These are phyloP conservation scores for Fomitopsis schrenkii DNA, from an alignment of 1,284 basidiomycete species.

Conservation along the genomic window DNA sequence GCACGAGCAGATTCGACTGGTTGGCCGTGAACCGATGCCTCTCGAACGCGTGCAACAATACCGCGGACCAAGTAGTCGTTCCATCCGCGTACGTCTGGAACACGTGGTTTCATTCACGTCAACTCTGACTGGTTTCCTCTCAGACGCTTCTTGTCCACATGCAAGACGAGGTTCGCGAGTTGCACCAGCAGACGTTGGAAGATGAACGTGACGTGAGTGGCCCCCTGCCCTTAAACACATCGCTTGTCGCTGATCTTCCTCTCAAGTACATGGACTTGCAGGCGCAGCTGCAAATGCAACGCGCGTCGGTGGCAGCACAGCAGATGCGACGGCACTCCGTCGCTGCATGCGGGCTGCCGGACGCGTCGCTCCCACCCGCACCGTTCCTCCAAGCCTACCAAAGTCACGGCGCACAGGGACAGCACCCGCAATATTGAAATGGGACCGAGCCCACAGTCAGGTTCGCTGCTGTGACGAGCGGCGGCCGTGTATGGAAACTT, in stretches of 20 bases:
- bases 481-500: neutral
- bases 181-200: conserved; percentile 41
- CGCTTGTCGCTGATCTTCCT: neutral
- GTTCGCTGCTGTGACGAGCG: neutral
- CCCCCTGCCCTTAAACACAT: neutral
- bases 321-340: conserved; percentile 15
- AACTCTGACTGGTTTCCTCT: neutral
- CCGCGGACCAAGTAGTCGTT: conserved; percentile 55
- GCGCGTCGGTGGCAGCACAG: conserved; percentile 8
- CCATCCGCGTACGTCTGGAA: conserved; percentile 38
- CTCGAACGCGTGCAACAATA: conserved; percentile 53
- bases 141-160: conserved; percentile 59
- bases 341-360: conserved; percentile 11
- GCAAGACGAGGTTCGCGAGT: conserved; percentile 46
- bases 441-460: neutral
- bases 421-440: neutral
- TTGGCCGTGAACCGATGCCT: conserved; percentile 42
- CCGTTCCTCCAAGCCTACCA: conserved; percentile 1
- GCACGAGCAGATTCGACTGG: conserved; percentile 52
- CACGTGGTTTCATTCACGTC: neutral
- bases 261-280: conserved; percentile 25
- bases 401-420: neutral
- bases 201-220: conserved; percentile 51
- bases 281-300: conserved; percentile 13
- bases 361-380: neutral